Percentiles rank a stretch among this genome's conserved stretches.
Conservation (phyloP, 257 asterid genomes). For the Solanum appendiculatum region DNA sequence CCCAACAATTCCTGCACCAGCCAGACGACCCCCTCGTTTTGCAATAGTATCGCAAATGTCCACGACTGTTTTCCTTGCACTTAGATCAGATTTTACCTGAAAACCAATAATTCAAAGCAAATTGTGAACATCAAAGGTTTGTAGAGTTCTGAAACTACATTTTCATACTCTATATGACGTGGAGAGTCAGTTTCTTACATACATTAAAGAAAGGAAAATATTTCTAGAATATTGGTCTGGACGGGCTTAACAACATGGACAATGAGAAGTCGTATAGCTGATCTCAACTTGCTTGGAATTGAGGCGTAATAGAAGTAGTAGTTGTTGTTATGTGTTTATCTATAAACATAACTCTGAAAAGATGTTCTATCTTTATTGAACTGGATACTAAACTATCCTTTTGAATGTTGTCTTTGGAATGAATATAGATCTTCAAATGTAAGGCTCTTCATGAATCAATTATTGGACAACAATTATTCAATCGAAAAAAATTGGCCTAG, state of each 20-base stretch:
- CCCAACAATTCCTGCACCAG: conserved; percentile 78
- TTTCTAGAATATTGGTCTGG: neutral
- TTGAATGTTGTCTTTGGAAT: neutral
- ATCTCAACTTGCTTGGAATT: neutral
- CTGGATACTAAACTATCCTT: neutral
- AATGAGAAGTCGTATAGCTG: neutral
- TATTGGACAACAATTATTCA: neutral
- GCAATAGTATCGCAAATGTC: conserved; percentile 56
- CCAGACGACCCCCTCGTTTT: conserved; percentile 69
- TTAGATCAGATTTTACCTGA: conserved; percentile 31
- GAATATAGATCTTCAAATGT: neutral
- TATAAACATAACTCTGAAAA: neutral
- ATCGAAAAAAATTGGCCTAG: neutral
- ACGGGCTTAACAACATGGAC: neutral
- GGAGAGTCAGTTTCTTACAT: neutral
- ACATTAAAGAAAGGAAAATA: neutral
- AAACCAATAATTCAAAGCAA: neutral
- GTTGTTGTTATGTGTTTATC: neutral
- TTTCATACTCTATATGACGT: neutral
- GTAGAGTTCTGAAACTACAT: too few species aligned
- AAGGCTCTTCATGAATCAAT: neutral
- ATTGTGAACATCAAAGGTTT: neutral
- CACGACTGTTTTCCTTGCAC: conserved; percentile 33
- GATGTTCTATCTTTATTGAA: neutral
- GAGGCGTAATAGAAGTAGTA: neutral